Base-by-base conservation (phyloP, 2,329 filamentous ascomycete species). In the Colletotrichum sp. region DNA sequence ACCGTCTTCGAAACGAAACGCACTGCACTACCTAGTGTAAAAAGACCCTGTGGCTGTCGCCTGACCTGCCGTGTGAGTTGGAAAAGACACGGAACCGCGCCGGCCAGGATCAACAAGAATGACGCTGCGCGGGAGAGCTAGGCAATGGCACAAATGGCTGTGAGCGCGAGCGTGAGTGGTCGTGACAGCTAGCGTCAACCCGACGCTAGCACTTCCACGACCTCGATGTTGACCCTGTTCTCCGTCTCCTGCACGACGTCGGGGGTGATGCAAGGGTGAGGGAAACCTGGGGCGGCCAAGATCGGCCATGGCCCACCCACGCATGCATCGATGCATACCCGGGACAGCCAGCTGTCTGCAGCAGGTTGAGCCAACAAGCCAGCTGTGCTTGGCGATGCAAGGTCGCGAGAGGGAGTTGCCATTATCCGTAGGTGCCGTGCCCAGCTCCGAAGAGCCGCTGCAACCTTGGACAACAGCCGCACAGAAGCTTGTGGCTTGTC, bases 221-320 rank as follows among this genome's bases (percentile, higher is more conserved):
- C 16, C 21, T 39, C 21, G 15, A 34, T 21, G 24, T 39, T 28
- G 63, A 34, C 39, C 36, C 39, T 52, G 67, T 64, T 6, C 55
- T 30, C 24, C 34, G 15, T 39, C 32, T 59, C 7, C 69, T 73
- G 73, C 63, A 69, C 57, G 73, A 68, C 64, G 69, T 68, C 63
- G 69, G 70, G 69, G 62, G 36, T 30, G 49, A 60, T 69, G 57
- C 73, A 73, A 69, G 73, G 73, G 55, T 69, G 59, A 21, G 59
- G 15, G 73, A 76, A 76, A 76, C 64, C 73, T 72, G 73, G 73
- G 73, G 73, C 69, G 69, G 73, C 73, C 70, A 76, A 76, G 73
- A 76, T 76, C 70, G 71, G 26, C 55, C 44, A 59, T 64, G 64
- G 69, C 57, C 73, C 69, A 75, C 72, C 52, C 72, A 72, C 73